A percentile compares a stretch with the other conserved stretches of the same genome.
Conservation (phyloP, 2,329 filamentous ascomycete species). For the Diplodia mutila region DNA sequence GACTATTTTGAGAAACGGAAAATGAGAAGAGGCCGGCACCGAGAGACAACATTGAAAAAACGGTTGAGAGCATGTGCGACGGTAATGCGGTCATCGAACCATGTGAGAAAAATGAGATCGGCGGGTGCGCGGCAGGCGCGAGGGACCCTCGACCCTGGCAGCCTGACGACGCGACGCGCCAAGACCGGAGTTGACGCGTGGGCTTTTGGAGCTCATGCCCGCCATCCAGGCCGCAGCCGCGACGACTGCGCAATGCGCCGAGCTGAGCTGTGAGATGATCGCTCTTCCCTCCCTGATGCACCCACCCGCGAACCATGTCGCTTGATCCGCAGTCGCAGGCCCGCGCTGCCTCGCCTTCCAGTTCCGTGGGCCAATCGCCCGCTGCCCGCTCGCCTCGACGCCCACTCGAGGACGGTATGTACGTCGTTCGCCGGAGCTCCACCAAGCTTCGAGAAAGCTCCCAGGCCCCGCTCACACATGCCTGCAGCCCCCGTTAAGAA, state of each 20-base stretch:
- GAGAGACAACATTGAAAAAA: no score
- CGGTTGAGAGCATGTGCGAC: no score
- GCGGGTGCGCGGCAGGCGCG: not conserved
- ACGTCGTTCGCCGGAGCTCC: conserved; percentile 27
- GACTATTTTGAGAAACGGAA: not conserved
- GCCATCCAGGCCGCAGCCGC: conserved; percentile 3
- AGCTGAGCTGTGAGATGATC: not conserved
- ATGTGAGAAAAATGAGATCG: no score
- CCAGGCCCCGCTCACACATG: conserved; percentile 19
- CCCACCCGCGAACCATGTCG: conserved; percentile 35
- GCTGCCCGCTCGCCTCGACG: conserved; percentile 76
- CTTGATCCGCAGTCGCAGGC: conserved; percentile 36
- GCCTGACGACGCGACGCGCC: not conserved
- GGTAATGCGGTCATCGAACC: no score
- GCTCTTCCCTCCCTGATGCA: conserved; percentile 16
- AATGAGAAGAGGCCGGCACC: not conserved
- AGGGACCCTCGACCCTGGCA: not conserved
- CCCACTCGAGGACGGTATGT: conserved; percentile 75
- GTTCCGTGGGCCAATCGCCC: conserved; percentile 80
- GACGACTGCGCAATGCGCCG: conserved; percentile 15
- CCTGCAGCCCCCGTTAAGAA: conserved; percentile 62
- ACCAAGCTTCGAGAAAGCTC: conserved; percentile 8
- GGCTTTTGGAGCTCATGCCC: conserved; percentile 17
- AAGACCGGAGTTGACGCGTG: conserved; percentile 19
- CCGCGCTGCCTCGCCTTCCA: conserved; percentile 67